phyloP scores from a whole-genome alignment of 2,329 filamentous ascomycete species.

The Aureobasidium sp. region DNA sequence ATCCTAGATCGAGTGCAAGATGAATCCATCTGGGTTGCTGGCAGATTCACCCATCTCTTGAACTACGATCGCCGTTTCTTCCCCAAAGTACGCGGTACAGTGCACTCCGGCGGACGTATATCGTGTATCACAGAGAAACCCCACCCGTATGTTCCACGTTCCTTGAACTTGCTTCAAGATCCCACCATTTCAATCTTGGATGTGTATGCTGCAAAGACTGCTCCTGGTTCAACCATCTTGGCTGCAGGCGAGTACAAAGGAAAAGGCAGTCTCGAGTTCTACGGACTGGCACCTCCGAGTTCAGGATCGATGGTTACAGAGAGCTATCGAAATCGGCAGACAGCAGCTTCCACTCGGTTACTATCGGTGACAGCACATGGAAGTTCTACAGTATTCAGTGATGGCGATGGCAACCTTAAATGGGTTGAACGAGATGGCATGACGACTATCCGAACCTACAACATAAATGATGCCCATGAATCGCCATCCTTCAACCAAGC shows the following conservation, averaged over 20 bases:
- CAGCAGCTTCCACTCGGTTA: conserved; percentile 69
- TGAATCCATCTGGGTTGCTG: conserved; percentile 77
- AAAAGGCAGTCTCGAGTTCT: conserved; percentile 84
- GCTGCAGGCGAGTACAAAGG: conserved; percentile 87
- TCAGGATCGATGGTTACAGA: conserved; percentile 15
- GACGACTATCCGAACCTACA: conserved; percentile 46
- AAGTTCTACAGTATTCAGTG: conserved; percentile 70
- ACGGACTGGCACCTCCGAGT: conserved; percentile 46
- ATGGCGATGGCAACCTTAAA: conserved; percentile 74
- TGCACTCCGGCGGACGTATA: conserved; percentile 75
- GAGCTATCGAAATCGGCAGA: conserved; percentile 69
- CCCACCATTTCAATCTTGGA: conserved; percentile 42
- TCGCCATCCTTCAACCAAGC: conserved; percentile 11
- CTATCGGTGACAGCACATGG: conserved; percentile 77
- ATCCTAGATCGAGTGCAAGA: conserved; percentile 63
- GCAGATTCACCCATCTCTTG: conserved; percentile 79
- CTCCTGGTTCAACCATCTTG: conserved; percentile 57
- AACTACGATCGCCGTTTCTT: conserved; percentile 86
- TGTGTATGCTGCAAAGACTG: conserved; percentile 46
- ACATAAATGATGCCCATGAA: conserved; percentile 40
- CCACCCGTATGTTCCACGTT: conserved; percentile 56
- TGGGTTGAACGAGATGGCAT: conserved; percentile 84
- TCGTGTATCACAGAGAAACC: conserved; percentile 64
- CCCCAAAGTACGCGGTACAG: conserved; percentile 64
- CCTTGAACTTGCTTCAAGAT: conserved; percentile 49